Percentiles rank a stretch among this genome's conserved stretches.
These are phyloP conservation scores for Teratosphaeria epicoccoides DNA, from an alignment of 2,329 filamentous ascomycete species.

Conservation along the genomic window DNA sequence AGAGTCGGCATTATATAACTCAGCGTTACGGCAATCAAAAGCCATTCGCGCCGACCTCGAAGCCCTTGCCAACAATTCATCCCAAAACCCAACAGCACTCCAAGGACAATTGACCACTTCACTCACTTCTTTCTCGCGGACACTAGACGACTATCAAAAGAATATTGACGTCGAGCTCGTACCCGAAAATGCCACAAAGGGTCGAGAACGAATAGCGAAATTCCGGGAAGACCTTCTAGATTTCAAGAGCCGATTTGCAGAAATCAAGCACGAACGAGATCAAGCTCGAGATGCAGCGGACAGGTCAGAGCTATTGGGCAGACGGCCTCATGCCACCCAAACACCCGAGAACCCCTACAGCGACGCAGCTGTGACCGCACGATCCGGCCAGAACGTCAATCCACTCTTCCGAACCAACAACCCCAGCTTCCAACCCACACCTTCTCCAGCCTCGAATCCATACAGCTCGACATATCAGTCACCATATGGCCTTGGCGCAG, in stretches of 20 bases:
- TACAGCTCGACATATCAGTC: constrained; percentile 28
- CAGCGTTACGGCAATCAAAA: constrained; percentile 73
- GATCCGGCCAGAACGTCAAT: constrained; percentile 23
- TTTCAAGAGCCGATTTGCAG: constrained; percentile 67
- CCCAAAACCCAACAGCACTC: constrained; percentile 42
- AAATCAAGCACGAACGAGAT: constrained; percentile 65
- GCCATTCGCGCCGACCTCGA: constrained; percentile 68
- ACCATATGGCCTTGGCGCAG: constrained; percentile 25
- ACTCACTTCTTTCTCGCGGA: constrained; percentile 72
- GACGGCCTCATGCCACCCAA: constrained; percentile 61
- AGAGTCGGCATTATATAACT: constrained; percentile 56
- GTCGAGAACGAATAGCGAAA: constrained; percentile 69
- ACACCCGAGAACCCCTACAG: constrained; percentile 92
- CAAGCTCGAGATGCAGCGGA: constrained; percentile 41
- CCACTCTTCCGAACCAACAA: constrained; percentile 28
- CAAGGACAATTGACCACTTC: constrained; percentile 66
- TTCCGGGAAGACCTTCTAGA: constrained; percentile 76
- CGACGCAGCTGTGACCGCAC: constrained; percentile 35
- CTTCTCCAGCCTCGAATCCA: constrained; percentile 27
- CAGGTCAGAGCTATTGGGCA: constrained; percentile 71
- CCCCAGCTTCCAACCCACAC: constrained; percentile 24
- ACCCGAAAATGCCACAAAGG: constrained; percentile 83
- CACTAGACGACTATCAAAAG: constrained; percentile 81
- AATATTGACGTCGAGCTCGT: constrained; percentile 84
- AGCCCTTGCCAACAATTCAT: constrained; percentile 50